Conservation (phyloP, 257 asterid genomes). For the Lycium ferocissimum region DNA sequence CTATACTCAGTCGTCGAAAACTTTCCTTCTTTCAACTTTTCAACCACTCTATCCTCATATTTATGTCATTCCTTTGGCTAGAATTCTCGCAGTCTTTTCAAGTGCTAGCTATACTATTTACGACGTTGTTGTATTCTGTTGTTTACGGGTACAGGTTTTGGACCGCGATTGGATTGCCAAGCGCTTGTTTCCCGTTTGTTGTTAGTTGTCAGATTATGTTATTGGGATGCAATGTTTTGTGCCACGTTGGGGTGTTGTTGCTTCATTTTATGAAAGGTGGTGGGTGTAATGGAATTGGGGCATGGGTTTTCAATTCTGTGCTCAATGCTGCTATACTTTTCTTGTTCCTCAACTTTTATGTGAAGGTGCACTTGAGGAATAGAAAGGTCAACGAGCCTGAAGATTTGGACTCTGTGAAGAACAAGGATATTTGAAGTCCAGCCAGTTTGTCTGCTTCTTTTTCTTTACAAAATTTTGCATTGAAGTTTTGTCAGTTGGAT, state of each 20-base stretch:
- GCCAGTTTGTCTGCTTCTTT: neutral
- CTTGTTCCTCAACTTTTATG: slow-evolving; percentile 71
- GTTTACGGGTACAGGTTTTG: slow-evolving; percentile 93
- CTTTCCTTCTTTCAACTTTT: slow-evolving; percentile 34
- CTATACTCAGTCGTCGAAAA: slow-evolving; percentile 26
- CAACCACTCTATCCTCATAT: slow-evolving; percentile 39
- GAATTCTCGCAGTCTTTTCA: slow-evolving; percentile 93
- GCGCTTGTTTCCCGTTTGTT: slow-evolving; percentile 79
- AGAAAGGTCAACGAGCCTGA: neutral
- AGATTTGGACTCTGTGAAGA: neutral
- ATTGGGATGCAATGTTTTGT: slow-evolving; percentile 65
- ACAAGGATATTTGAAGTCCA: neutral
- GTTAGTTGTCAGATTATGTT: slow-evolving; percentile 69
- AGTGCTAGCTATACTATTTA: slow-evolving; percentile 64
- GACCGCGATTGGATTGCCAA: slow-evolving; percentile 81
- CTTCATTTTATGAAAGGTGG: slow-evolving; percentile 81
- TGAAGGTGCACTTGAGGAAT: slow-evolving; percentile 49
- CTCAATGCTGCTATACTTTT: slow-evolving; percentile 70
- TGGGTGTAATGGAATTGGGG: slow-evolving; percentile 88
- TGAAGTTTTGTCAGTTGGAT: neutral
- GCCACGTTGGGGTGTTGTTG: slow-evolving; percentile 75
- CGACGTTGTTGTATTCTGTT: slow-evolving; percentile 63
- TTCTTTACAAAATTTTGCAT: neutral
- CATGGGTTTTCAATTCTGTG: slow-evolving; percentile 85
- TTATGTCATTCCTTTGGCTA: slow-evolving; percentile 84